Evolutionary conservation across 177 flowering plant species (phyloP).

Genomic region (Vitis hybrid): DNA sequence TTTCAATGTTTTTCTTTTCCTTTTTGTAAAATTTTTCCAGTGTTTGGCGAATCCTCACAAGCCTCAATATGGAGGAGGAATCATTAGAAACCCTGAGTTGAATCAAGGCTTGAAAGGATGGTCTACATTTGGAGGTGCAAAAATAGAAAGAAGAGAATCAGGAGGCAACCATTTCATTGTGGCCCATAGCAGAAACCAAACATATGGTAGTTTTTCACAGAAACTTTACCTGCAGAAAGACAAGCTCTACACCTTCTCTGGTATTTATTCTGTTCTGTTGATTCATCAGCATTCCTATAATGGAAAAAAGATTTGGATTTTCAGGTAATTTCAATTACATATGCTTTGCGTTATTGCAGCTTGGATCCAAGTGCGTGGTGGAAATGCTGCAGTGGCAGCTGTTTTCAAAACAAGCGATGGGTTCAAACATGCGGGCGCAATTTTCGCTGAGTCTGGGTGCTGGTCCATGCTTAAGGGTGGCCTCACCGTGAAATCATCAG

Average conservation of each 20-base stretch:
- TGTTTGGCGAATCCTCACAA: slow-evolving; percentile 59
- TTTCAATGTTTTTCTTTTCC: neutral
- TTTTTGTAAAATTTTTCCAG: slow-evolving; percentile 26
- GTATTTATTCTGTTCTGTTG: slow-evolving; percentile 23
- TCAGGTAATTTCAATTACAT: too few species aligned
- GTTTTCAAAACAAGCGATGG: slow-evolving; percentile 40
- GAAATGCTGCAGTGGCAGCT: slow-evolving; percentile 34
- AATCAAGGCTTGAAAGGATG: slow-evolving; percentile 56
- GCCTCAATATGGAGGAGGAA: slow-evolving; percentile 79
- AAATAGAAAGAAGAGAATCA: slow-evolving; percentile 34
- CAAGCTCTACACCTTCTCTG: slow-evolving; percentile 71
- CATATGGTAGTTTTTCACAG: slow-evolving; percentile 57
- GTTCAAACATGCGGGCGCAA: slow-evolving; percentile 35
- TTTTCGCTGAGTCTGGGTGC: slow-evolving; percentile 59
- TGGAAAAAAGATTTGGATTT: too few species aligned
- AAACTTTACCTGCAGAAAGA: slow-evolving; percentile 43
- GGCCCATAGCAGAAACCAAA: slow-evolving; percentile 41
- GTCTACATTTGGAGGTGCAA: slow-evolving; percentile 46
- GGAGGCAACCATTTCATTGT: slow-evolving; percentile 56
- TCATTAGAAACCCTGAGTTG: slow-evolving; percentile 61
- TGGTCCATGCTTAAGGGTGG: slow-evolving; percentile 99
- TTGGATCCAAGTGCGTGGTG: slow-evolving; percentile 49
- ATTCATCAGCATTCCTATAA: too few species aligned
- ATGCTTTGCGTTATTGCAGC: slow-evolving; percentile 24
- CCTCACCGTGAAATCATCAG: slow-evolving; percentile 45